Percentiles rank a stretch among this genome's conserved stretches.
Conservation (phyloP, 306 rosid genomes). For the Cucurbita argyrosperma region DNA sequence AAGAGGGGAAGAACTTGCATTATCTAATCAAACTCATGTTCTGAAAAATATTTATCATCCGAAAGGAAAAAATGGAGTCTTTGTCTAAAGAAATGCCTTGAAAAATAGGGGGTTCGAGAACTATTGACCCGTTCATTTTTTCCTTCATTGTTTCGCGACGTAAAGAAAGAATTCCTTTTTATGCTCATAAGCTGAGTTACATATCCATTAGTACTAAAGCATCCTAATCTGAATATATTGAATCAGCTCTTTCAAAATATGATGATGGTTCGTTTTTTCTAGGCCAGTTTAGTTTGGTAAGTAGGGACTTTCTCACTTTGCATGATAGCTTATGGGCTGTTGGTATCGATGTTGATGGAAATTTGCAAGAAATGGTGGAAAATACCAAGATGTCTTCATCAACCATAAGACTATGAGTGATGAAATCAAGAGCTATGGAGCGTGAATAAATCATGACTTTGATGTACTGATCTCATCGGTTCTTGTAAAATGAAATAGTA, state of each 20-base stretch:
- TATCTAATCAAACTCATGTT: no score
- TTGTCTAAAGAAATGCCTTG: no score
- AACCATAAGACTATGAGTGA: background rate
- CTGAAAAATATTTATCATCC: no score
- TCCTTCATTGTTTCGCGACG: conserved; percentile 54
- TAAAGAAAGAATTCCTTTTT: conserved; percentile 3
- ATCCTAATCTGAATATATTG: conserved; percentile 16
- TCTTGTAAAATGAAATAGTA: background rate
- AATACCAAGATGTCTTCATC: background rate
- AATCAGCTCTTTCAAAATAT: conserved; percentile 54
- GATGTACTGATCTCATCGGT: background rate
- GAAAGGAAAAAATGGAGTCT: no score
- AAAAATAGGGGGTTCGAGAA: no score
- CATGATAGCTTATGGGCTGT: background rate
- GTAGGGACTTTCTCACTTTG: background rate
- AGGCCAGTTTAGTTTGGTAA: conserved; percentile 69
- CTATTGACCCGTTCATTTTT: no score
- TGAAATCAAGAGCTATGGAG: background rate
- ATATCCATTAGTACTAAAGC: background rate
- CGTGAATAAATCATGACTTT: background rate
- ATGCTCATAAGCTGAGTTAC: background rate
- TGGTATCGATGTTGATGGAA: background rate
- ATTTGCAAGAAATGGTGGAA: background rate
- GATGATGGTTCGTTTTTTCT: no score
- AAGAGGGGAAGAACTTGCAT: no score